Percentiles rank a stretch among this genome's conserved stretches.
phyloP scores from a whole-genome alignment of 2,329 filamentous ascomycete species.

The Alternaria sp. region DNA sequence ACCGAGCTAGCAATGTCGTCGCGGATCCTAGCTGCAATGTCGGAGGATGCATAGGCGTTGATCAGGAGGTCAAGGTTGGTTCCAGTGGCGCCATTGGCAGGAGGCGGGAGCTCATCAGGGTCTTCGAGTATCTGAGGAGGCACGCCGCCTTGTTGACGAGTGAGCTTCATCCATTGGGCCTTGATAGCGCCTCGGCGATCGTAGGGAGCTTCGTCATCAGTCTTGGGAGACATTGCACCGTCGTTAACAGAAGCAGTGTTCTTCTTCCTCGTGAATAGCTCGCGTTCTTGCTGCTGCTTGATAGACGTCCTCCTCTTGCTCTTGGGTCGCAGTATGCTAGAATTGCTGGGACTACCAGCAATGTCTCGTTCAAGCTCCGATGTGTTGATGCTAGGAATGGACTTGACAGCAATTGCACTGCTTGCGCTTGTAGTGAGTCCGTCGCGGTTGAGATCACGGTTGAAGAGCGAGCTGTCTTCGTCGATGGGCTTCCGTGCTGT shows the following conservation, averaged over 20 bases:
- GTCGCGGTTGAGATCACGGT: conserved; percentile 68
- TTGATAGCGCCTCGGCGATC: conserved; percentile 59
- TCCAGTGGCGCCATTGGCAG: conserved; percentile 62
- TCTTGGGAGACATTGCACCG: conserved; percentile 63
- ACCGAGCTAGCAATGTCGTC: conserved; percentile 81
- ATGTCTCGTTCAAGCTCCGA: conserved; percentile 70
- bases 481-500: conserved; percentile 61
- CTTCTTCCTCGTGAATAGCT: conserved; percentile 86
- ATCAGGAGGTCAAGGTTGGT: conserved; percentile 86
- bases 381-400: conserved; percentile 82
- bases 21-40: conserved; percentile 74
- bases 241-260: conserved; percentile 58
- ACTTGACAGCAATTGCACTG: conserved; percentile 88
- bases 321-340: conserved; percentile 66
- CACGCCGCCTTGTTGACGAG: conserved; percentile 59
- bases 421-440: conserved; percentile 76
- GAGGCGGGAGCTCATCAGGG: conserved; percentile 64
- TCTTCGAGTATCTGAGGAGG: conserved; percentile 73
- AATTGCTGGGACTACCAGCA: conserved; percentile 65
- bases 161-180: conserved; percentile 66
- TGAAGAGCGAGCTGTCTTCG: conserved; percentile 64
- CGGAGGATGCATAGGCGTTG: conserved; percentile 74
- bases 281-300: conserved; percentile 82
- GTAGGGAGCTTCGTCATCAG: conserved; percentile 65
- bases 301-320: conserved; percentile 79